Percentiles rank a stretch among this genome's conserved stretches.
phyloP scores from a whole-genome alignment of 805 yeast species.

The Wickerhamiella dianesei region DNA sequence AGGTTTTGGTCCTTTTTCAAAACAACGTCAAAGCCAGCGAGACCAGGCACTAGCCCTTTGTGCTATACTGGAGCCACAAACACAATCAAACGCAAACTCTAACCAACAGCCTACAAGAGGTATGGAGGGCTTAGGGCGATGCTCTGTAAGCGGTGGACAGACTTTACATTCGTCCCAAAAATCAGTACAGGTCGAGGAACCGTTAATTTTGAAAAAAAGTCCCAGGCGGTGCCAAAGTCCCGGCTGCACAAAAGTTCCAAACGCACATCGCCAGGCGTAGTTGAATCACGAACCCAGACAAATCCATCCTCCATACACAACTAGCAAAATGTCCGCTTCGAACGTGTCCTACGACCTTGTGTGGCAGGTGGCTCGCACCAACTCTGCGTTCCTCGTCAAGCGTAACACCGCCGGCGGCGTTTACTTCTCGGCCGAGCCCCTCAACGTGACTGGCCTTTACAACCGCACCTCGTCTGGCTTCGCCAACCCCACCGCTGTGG shows the following conservation, averaged over 20 bases:
- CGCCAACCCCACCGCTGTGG: slow-evolving; percentile 37
- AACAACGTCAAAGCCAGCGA: no score
- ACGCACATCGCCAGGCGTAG: background rate
- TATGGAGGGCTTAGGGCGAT: background rate
- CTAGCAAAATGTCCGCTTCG: slow-evolving; percentile 8
- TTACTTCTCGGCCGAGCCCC: slow-evolving; percentile 37
- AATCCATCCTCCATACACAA: background rate
- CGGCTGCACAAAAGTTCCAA: no score
- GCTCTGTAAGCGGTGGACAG: background rate
- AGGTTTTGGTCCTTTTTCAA: no score
- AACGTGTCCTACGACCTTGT: slow-evolving; percentile 31
- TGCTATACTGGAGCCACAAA: no score
- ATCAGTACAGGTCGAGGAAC: no score
- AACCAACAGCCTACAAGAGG: no score
- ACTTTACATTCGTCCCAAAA: background rate
- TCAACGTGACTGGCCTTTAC: slow-evolving; percentile 36
- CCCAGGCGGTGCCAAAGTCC: no score
- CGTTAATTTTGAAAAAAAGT: background rate
- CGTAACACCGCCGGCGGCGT: slow-evolving; percentile 30
- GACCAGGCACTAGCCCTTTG: no score
- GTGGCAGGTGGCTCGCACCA: slow-evolving; percentile 38
- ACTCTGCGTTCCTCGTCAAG: slow-evolving; percentile 37
- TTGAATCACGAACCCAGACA: background rate
- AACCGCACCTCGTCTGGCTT: slow-evolving; percentile 36
- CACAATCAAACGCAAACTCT: no score